Percentiles rank a stretch among this genome's conserved stretches.
Evolutionary conservation across 371 early-diverging fungal genomes (phyloP).

Genomic region (Rhizopus sp.): DNA sequence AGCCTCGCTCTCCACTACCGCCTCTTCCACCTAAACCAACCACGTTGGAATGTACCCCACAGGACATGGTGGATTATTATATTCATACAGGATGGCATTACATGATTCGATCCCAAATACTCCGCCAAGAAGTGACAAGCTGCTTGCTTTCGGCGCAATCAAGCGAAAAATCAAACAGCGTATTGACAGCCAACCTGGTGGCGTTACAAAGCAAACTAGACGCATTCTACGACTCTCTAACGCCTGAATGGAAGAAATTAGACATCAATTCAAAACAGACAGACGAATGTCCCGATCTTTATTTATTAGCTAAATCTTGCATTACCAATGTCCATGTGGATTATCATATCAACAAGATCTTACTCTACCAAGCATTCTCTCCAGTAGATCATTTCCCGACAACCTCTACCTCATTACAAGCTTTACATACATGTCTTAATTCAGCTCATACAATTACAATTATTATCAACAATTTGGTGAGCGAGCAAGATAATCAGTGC

Average conservation of each 20-base stretch:
- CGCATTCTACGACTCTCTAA: slow-evolving; percentile 35
- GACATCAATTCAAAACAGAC: slow-evolving; percentile 22
- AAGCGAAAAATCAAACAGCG: slow-evolving; percentile 29
- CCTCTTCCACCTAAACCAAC: slow-evolving; percentile 18
- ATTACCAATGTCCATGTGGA: slow-evolving; percentile 34
- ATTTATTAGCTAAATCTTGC: slow-evolving; percentile 33
- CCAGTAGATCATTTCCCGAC: slow-evolving; percentile 26
- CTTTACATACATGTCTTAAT: slow-evolving; percentile 35
- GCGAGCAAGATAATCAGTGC: slow-evolving; percentile 30
- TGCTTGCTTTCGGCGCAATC: slow-evolving; percentile 36
- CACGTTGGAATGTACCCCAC: slow-evolving; percentile 11
- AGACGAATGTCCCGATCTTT: slow-evolving; percentile 19
- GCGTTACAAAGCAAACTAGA: slow-evolving; percentile 33
- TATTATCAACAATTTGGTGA: slow-evolving; percentile 35
- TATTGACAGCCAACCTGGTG: slow-evolving; percentile 32
- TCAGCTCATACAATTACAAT: slow-evolving; percentile 41
- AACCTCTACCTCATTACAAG: slow-evolving; percentile 24
- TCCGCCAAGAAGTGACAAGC: slow-evolving; percentile 48
- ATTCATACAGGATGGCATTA: slow-evolving; percentile 43
- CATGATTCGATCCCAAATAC: slow-evolving; percentile 41
- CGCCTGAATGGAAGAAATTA: slow-evolving; percentile 39
- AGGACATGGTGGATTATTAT: slow-evolving; percentile 33
- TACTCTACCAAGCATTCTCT: slow-evolving; percentile 41
- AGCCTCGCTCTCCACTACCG: slow-evolving; percentile 33
- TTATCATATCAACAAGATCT: slow-evolving; percentile 43